A percentile compares a stretch with the other conserved stretches of the same genome.
These are phyloP conservation scores for Russula lepida DNA, from an alignment of 768 basidiomycete species.

Conservation along the genomic window DNA sequence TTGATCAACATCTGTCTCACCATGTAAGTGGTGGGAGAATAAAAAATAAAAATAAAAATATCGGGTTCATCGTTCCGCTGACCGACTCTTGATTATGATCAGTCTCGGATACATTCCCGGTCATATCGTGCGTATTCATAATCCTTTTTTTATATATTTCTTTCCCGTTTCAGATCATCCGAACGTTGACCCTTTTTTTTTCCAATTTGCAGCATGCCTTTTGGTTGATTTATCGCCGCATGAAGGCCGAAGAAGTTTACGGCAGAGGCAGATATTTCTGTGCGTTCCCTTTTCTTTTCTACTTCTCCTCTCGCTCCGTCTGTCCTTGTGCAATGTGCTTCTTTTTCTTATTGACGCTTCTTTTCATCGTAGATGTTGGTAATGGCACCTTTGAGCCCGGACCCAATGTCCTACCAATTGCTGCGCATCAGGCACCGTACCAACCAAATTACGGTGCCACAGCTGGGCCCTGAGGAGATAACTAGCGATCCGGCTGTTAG, in stretches of 20 bases:
- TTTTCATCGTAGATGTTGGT: slow-evolving; percentile 24
- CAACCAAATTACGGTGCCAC: slow-evolving; percentile 10
- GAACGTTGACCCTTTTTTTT: not conserved
- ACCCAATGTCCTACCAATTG: not conserved
- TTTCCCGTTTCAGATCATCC: not conserved
- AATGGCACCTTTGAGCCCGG: slow-evolving; percentile 24
- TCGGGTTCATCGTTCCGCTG: not conserved
- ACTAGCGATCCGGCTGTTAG: too few species aligned
- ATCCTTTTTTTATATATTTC: not conserved
- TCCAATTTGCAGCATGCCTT: slow-evolving; percentile 55
- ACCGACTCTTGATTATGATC: not conserved
- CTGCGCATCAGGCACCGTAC: not conserved
- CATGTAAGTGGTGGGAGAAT: slow-evolving; percentile 48
- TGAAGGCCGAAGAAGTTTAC: slow-evolving; percentile 78
- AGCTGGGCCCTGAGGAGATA: not conserved
- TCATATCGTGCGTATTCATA: slow-evolving; percentile 33
- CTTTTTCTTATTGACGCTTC: not conserved
- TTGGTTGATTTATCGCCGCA: slow-evolving; percentile 87
- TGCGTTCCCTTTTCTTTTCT: slow-evolving; percentile 36
- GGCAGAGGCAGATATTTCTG: slow-evolving; percentile 70
- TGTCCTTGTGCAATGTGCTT: not conserved
- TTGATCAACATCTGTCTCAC: slow-evolving; percentile 79
- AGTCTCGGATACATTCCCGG: slow-evolving; percentile 76
- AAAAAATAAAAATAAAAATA: too few species aligned
- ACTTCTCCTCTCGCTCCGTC: not conserved